Evolutionary conservation across 768 basidiomycete species (phyloP).

Genomic region (Russula griseocarnosa): DNA sequence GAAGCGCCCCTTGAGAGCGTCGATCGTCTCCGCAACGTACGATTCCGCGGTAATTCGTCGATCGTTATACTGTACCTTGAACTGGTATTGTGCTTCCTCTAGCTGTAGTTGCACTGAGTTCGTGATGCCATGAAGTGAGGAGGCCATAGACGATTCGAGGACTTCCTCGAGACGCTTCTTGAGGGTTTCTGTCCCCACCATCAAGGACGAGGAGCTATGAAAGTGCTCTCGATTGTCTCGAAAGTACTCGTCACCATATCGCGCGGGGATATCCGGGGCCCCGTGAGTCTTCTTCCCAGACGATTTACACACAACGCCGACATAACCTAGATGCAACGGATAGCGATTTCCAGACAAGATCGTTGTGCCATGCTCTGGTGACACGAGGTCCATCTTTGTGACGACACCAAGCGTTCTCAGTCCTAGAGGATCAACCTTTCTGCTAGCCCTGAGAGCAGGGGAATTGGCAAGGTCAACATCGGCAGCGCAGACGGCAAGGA

Average conservation of each 20-base stretch:
- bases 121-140: constrained; percentile 90
- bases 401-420: constrained; percentile 95
- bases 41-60: constrained; percentile 91
- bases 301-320: constrained; percentile 91
- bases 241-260: constrained; percentile 68
- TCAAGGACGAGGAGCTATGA: constrained; percentile 56
- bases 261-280: constrained; percentile 46
- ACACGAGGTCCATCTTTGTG: constrained; percentile 98
- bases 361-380: constrained; percentile 72
- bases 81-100: constrained; percentile 96
- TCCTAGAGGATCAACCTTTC: constrained; percentile 92
- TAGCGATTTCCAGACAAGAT: constrained; percentile 90
- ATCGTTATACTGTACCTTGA: constrained; percentile 99
- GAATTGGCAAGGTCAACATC: constrained; percentile 99
- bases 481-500: constrained; percentile 97
- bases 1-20: constrained; percentile 85
- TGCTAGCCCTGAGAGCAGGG: constrained; percentile 87
- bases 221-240: constrained; percentile 58
- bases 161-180: constrained; percentile 93
- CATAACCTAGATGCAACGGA: constrained; percentile 95
- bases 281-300: constrained; percentile 53
- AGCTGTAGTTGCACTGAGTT: constrained; percentile 97
- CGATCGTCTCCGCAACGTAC: constrained; percentile 97
- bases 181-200: constrained; percentile 91
- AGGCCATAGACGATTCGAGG: constrained; percentile 95